Conservation (phyloP, 352 stramenopile genomes). For the Globisporangium ultimum region DNA sequence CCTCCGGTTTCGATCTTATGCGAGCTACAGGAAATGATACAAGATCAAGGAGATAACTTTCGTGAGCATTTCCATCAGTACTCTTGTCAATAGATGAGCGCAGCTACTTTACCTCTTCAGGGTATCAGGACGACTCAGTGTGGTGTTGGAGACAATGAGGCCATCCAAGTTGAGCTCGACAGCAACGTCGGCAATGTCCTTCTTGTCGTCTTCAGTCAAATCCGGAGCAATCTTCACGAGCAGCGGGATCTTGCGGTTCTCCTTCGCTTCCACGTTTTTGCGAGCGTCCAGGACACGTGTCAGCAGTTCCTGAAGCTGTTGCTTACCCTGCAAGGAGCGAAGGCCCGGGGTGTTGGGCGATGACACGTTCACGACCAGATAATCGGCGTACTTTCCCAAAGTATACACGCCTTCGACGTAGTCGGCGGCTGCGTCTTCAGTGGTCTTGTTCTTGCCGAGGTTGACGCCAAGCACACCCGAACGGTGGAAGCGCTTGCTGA, state of each 20-base stretch:
- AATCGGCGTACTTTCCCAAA: slow-evolving; percentile 94
- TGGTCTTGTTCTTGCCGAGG: slow-evolving; percentile 97
- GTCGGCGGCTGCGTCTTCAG: slow-evolving; percentile 76
- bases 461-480: slow-evolving; percentile 94
- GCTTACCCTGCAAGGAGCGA: slow-evolving; percentile 75
- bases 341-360: slow-evolving; percentile 93
- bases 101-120: slow-evolving; percentile 47
- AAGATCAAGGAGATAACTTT: not conserved
- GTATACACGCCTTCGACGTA: slow-evolving; percentile 90
- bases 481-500: slow-evolving; percentile 36
- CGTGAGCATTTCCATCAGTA: not conserved
- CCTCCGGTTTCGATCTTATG: slow-evolving; percentile 89
- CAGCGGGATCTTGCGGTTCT: slow-evolving; percentile 82
- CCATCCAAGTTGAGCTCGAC: slow-evolving; percentile 90
- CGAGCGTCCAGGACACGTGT: slow-evolving; percentile 65
- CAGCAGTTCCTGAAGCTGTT: slow-evolving; percentile 78
- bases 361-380: slow-evolving; percentile 98
- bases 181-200: slow-evolving; percentile 92
- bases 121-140: slow-evolving; percentile 82
- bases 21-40: slow-evolving; percentile 16
- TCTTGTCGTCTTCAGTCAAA: slow-evolving; percentile 92
- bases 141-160: slow-evolving; percentile 98
- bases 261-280: slow-evolving; percentile 48
- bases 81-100: not conserved
- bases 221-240: slow-evolving; percentile 98